phyloP scores from a whole-genome alignment of 176 grass and related monocot genomes.

The barley (Hordeum vulgare) region DNA sequence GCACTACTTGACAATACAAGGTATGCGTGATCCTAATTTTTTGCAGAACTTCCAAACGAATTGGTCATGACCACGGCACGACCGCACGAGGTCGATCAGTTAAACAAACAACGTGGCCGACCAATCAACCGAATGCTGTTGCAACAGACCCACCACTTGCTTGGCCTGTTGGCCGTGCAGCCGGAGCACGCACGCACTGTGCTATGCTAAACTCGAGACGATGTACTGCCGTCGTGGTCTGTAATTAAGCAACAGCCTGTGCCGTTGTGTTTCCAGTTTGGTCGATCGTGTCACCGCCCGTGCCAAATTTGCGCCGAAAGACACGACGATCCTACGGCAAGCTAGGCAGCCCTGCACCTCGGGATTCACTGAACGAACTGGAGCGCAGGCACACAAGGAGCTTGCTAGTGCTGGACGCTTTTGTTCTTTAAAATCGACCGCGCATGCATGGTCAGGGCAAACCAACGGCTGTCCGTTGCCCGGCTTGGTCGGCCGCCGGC shows the following conservation, averaged over 20 bases:
- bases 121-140: too few relatives aligned
- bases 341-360: not conserved
- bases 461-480: not conserved
- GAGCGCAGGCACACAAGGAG: not conserved
- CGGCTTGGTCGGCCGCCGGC: not conserved
- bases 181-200: not conserved
- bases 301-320: not conserved
- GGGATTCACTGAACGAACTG: not conserved
- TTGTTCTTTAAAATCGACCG: not conserved
- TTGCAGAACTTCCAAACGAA: too few relatives aligned
- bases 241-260: not conserved
- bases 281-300: not conserved
- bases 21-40: too few relatives aligned
- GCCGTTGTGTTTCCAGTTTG: not conserved
- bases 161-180: not conserved
- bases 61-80: not conserved
- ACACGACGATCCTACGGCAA: not conserved
- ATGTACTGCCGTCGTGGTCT: not conserved
- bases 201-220: not conserved
- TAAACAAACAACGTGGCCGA: not conserved
- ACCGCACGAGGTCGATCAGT: not conserved
- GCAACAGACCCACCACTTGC: too few relatives aligned
- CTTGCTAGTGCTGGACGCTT: not conserved
- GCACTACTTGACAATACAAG: not conserved
- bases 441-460: not conserved